Percentiles rank a stretch among this genome's conserved stretches.
Conservation (phyloP, 139 green algal species). For the Raphidocelis subcapitata region DNA sequence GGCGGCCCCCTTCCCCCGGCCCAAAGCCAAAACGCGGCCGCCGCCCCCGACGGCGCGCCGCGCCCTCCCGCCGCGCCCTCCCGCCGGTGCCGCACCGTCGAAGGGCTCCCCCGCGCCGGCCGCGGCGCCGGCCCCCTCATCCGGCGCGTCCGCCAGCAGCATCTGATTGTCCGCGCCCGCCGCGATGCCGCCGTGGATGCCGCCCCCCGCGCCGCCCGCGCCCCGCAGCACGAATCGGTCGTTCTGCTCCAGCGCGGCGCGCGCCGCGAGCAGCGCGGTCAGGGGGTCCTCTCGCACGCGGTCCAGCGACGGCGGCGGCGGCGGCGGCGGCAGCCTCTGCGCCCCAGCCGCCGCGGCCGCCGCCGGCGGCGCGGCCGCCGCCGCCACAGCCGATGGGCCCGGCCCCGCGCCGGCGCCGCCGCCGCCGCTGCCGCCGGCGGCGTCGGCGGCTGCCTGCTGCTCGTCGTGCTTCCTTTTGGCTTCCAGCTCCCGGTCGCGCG, state of each 20-base stretch:
- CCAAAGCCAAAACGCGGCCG: not conserved
- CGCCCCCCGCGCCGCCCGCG: conserved; percentile 35
- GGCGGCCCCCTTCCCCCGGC: not conserved
- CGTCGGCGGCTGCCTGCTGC: not conserved
- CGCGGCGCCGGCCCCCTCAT: conserved; percentile 18
- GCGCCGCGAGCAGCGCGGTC: conserved; percentile 36
- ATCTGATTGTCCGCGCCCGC: conserved; percentile 42
- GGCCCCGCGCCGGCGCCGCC: not conserved
- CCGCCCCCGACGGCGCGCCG: no score
- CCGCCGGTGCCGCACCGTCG: not conserved
- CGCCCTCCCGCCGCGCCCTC: conserved; percentile 3
- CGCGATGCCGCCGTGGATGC: conserved; percentile 38
- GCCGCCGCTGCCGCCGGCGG: no score
- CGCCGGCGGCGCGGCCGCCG: not conserved
- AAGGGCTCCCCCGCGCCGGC: not conserved
- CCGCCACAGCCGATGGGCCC: not conserved
- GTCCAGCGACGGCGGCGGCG: conserved; percentile 15
- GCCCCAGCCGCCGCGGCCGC: not conserved
- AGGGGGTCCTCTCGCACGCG: conserved; percentile 43
- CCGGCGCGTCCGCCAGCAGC: conserved; percentile 43
- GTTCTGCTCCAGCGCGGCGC: conserved; percentile 27
- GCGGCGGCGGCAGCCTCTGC: not conserved
- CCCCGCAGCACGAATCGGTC: conserved; percentile 29
- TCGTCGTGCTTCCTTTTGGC: conserved; percentile 27
- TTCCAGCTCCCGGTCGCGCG: conserved; percentile 40